phyloP scores from a whole-genome alignment of 768 basidiomycete species.

The Leccinellum rugosiceps region DNA sequence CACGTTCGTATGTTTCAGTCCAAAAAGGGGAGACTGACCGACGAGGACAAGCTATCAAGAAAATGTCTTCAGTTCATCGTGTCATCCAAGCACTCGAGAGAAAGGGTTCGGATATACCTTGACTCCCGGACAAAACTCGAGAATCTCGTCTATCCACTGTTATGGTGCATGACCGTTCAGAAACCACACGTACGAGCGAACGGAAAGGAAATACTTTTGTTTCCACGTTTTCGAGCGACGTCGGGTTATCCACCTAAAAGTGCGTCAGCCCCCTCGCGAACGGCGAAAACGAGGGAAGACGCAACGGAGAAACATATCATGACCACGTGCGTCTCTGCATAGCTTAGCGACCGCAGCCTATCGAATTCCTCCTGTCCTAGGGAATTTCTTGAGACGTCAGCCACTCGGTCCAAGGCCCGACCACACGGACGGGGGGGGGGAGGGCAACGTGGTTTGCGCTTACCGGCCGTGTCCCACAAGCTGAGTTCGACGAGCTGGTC shows the following conservation, averaged over 20 bases:
- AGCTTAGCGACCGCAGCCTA: constrained; percentile 87
- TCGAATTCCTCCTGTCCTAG: constrained; percentile 96
- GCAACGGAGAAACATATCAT: constrained; percentile 92
- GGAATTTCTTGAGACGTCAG: constrained; percentile 32
- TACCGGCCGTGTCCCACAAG: constrained; percentile 97
- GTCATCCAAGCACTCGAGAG: background rate
- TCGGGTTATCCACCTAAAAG: constrained; percentile 84
- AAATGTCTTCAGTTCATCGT: constrained; percentile 3
- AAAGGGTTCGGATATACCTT: constrained; percentile 50
- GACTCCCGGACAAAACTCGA: constrained; percentile 92
- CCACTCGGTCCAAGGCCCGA: background rate
- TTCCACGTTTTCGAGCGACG: constrained; percentile 96
- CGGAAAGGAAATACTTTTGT: constrained; percentile 55
- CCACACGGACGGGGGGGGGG: background rate
- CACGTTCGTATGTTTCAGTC: background rate
- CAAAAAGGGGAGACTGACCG: constrained; percentile 50
- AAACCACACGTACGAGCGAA: background rate
- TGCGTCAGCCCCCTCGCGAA: background rate
- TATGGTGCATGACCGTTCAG: background rate
- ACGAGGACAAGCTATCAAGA: constrained; percentile 73
- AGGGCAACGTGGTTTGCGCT: constrained; percentile 7
- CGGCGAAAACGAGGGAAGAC: constrained; percentile 17
- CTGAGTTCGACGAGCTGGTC: constrained; percentile 87
- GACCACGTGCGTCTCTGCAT: constrained; percentile 94
- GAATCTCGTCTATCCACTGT: constrained; percentile 91